Conservation (phyloP, 2,329 filamentous ascomycete genomes). For the Harringtonia lauricola region DNA sequence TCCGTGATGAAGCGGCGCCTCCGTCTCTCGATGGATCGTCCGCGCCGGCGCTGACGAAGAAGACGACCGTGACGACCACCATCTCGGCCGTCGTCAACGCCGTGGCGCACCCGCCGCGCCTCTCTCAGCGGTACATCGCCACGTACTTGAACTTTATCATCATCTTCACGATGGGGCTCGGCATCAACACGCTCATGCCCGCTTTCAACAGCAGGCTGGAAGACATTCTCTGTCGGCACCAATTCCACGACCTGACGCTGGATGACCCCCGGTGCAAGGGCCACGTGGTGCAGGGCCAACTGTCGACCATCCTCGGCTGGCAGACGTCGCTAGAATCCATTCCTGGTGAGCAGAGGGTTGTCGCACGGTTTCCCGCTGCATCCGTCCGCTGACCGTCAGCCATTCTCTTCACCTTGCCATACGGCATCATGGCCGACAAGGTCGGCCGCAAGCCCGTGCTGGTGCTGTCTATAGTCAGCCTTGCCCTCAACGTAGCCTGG, state of each 20-base stretch:
- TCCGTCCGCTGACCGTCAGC: neutral
- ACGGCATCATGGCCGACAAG: conserved; percentile 34
- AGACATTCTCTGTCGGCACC: conserved; percentile 36
- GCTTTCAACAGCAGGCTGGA: conserved; percentile 40
- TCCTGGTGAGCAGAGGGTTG: conserved; percentile 19
- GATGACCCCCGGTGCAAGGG: conserved; percentile 37
- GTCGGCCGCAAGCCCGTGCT: conserved; percentile 32
- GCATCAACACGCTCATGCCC: conserved; percentile 19
- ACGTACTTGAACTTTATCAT: conserved; percentile 18
- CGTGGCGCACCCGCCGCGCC: neutral
- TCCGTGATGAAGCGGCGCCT: neutral
- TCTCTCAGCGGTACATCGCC: conserved; percentile 10
- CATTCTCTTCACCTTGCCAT: conserved; percentile 27
- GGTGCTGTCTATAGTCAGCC: conserved; percentile 17
- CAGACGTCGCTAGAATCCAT: conserved; percentile 31
- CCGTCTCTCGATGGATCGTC: neutral
- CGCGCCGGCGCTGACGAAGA: neutral
- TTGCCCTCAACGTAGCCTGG: conserved; percentile 13
- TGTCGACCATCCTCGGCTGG: conserved; percentile 41
- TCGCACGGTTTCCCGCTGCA: too few species aligned
- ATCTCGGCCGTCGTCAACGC: too few species aligned
- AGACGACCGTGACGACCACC: conserved; percentile 5
- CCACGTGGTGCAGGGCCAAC: conserved; percentile 33
- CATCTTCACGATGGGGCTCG: conserved; percentile 32
- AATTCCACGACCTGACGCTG: conserved; percentile 16